Conservation (phyloP, 306 rosid genomes). For the Pyrus betulifolia region DNA sequence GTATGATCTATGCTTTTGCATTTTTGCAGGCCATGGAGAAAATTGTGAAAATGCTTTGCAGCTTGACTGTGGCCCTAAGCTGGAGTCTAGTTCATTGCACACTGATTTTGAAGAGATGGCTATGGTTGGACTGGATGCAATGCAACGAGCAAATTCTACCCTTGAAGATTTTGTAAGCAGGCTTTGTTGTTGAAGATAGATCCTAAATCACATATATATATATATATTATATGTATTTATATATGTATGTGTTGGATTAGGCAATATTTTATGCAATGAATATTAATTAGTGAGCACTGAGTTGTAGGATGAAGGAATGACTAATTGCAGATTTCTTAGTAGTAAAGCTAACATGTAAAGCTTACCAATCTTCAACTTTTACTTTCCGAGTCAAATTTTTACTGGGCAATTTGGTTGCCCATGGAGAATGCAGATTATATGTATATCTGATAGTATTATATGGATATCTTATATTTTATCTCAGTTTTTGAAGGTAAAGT, state of each 20-base stretch:
- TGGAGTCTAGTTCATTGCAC: conserved; percentile 13
- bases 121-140: conserved; percentile 63
- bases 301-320: not conserved
- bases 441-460: not conserved
- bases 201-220: not conserved
- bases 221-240: not conserved
- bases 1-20: not conserved
- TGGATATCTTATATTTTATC: not conserved
- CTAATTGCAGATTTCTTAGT: not conserved
- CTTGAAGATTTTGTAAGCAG: conserved; percentile 90
- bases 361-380: not conserved
- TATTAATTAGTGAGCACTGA: not conserved
- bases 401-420: not conserved
- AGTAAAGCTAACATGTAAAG: not conserved
- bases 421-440: not conserved
- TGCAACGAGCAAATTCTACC: conserved; percentile 83
- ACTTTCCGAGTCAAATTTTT: not conserved
- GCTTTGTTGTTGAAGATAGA: conserved; percentile 6
- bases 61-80: conserved; percentile 16
- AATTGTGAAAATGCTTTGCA: conserved; percentile 26
- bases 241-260: not conserved
- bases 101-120: conserved; percentile 33
- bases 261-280: not conserved
- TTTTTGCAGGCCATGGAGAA: conserved; percentile 35
- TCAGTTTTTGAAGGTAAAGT: not conserved